Evolutionary conservation across 768 basidiomycete genomes (phyloP), one percentile per base, ranked within the genome.

Genomic region (Boletus rubescentipes): DNA sequence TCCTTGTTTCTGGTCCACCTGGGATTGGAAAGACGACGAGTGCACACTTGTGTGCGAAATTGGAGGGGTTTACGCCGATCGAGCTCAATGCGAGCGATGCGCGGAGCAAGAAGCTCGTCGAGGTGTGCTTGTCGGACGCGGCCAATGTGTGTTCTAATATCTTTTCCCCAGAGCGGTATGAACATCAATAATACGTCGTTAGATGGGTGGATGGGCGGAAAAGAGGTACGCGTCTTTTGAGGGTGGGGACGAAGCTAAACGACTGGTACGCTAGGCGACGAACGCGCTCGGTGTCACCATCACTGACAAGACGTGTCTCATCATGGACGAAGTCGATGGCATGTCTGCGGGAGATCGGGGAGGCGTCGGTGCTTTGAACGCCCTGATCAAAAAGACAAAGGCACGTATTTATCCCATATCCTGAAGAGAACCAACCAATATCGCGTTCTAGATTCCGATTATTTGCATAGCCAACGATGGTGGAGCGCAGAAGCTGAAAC

Each of bases 301-400:
- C 59, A 93, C 89, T 0, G 82, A 89, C 61, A 83, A 78, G 67
- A 83, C 89, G 0, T 92, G 93, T 59, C 75, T 99, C 41, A 98
- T 99, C 67, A 98, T 99, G 96, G 97, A 99, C 64, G 97, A 99
- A 68, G 96, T 98, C 3, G 97, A 99, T 60, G 97, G 97, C 2
- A 99, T 98, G 95, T 96, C 93, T 6, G 91, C 91, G 4, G 97
- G 97, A 16, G 97, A 99, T 71, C 81, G 97, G 41, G 97, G 97
- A 15, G 97, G 97, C 51, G 91, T 98, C 2, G 96, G 93, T 23
- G 97, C 97, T 7, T 68, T 99, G 61, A 93, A 93, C 53, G 85
- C 86, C 0, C 66, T 99, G 56, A 96, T 99, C 62, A 93, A 88
- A 75, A 98, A 96, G 77, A 88, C 89, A 20, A 92, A 88, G 77